Base-by-base conservation (phyloP, 139 green algal species). In the Haematococcus lacustris region DNA sequence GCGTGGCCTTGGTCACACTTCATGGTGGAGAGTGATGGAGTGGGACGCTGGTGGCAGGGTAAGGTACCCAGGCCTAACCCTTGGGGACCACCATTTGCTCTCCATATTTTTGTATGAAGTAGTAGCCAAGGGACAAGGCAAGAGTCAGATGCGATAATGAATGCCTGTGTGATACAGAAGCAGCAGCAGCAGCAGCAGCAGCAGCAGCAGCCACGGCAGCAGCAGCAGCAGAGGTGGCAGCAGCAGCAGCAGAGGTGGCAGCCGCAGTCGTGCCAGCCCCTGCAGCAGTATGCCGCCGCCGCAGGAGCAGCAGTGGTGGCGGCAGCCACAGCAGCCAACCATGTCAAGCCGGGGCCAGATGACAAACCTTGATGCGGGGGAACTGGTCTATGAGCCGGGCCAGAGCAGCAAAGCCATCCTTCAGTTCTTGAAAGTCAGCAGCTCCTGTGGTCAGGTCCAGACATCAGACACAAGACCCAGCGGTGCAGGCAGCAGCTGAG, bases 361-460 rank as follows among this genome's bases (percentile, higher is more conserved):
- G 9, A 17, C 77, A 2, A 65, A 91, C 81, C 81, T 82, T 81
- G 57, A 93, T 77, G 0, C 76, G 38, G 3, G 83, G 80, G 74
- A 90, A 88, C 60, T 85, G 70, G 17, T 82, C 80, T 3, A 97
- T 86, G 21, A 92, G 47, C 17, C 70, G 39, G 0, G 83, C 91
- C 60, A 97, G 86, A 39, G 77, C 39, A 0, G 75, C 71, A 62
- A 97, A 97, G 17, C 86, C 74, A 21, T 88, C 85, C 37, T 77
- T 53, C 51, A 93, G 70, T 0, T 68, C 68, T 28, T 64, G 30
- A 21, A 84, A 90, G 69, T 83, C 75, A 1, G 78, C 71, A 40
- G 50, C 41, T 17, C 9, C 9, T 53, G 43, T 28, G 43, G 43
- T 53, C n/a, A n/a, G n/a, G n/a, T n/a, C n/a, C n/a, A n/a, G n/a